Evolutionary conservation across 306 rosid genomes (phyloP).

Genomic region (Prunus dulcis): DNA sequence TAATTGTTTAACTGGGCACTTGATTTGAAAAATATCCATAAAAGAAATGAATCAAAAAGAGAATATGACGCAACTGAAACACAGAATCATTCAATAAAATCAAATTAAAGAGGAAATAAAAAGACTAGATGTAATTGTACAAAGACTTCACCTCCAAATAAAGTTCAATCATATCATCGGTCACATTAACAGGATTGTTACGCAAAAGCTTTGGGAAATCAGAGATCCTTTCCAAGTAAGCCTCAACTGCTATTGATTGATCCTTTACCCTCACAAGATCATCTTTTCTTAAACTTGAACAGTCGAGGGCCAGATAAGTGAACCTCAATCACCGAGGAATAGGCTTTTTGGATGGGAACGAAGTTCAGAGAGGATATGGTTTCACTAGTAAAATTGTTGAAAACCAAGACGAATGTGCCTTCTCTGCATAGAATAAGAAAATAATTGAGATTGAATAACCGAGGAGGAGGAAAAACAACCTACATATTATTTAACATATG

Average conservation of each 20-base stretch:
- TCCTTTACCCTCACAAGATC: slow-evolving; percentile 43
- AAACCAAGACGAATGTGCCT: slow-evolving; percentile 68
- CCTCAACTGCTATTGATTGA: slow-evolving; percentile 48
- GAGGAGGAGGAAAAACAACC: slow-evolving; percentile 1
- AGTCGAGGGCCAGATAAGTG: slow-evolving; percentile 76
- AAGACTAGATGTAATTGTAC: slow-evolving; percentile 3
- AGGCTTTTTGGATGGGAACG: slow-evolving; percentile 72
- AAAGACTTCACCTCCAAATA: slow-evolving; percentile 75
- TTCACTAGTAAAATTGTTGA: slow-evolving; percentile 51
- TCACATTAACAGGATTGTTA: slow-evolving; percentile 69
- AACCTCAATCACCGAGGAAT: slow-evolving; percentile 83
- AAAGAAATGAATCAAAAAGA: slow-evolving; percentile 5
- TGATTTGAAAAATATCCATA: background rate
- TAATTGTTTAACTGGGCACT: slow-evolving; percentile 9
- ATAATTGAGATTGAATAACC: slow-evolving; percentile 21
- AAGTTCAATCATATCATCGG: slow-evolving; percentile 88
- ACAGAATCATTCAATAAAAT: slow-evolving; percentile 1
- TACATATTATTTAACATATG: background rate
- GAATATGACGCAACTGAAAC: background rate
- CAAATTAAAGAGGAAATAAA: background rate
- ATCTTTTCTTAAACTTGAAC: slow-evolving; percentile 54
- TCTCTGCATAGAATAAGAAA: slow-evolving; percentile 50
- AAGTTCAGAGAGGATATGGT: slow-evolving; percentile 63
- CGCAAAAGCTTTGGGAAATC: slow-evolving; percentile 74
- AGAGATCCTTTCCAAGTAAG: slow-evolving; percentile 72